Evolutionary conservation across 2,329 filamentous ascomycete genomes (phyloP), one percentile per base, ranked within the genome.

Genomic region (Fusarium praegraminearum): DNA sequence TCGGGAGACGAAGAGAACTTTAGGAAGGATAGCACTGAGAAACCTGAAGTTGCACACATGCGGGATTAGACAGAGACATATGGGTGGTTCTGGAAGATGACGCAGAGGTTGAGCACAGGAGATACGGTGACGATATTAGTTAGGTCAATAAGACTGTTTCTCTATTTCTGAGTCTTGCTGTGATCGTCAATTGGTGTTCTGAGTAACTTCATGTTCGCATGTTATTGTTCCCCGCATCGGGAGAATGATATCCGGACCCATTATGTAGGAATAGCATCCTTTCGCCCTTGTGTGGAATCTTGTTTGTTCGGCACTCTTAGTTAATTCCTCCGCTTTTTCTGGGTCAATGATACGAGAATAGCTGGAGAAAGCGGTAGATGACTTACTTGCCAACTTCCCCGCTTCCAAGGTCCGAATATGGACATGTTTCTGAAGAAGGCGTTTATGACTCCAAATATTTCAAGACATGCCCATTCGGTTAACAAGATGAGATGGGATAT

Each of bases 1-100:
- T 57, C 41, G 9, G 47, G 50, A 12, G 70, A 76, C 43, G 62
- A 74, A 11, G 74, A 76, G 57, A 66, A 59, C 4, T 50, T 50
- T 12, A 7, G 22, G 16, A 66, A 51, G 33, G 41, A 60, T 7
- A 65, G 57, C 20, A 52, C 38, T 22, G 59, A 71, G 44, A 68
- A 68, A 38, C 53, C 53, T 5, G 47, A 71, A 32, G 65, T 66
- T 28, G 44, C 45, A 5, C 69, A 67, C 26, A 11, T 46, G 41
- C 59, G 46, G 41, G 62, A 67, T 41, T 70, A 65, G 46, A 15
- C 7, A 57, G 43, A 20, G 5, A 2, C 35, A 3, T 38, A 32
- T 10, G 8, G 18, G 10, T 41, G 16, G 11, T 16, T n/a, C 6
- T 10, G 33, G 7, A 4, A 11, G 22, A 44, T 30, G n/a, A 43